A percentile compares a stretch with the other conserved stretches of the same genome.
Conservation (phyloP, 2,329 filamentous ascomycete genomes). For the Hymenoscyphus repandus region DNA sequence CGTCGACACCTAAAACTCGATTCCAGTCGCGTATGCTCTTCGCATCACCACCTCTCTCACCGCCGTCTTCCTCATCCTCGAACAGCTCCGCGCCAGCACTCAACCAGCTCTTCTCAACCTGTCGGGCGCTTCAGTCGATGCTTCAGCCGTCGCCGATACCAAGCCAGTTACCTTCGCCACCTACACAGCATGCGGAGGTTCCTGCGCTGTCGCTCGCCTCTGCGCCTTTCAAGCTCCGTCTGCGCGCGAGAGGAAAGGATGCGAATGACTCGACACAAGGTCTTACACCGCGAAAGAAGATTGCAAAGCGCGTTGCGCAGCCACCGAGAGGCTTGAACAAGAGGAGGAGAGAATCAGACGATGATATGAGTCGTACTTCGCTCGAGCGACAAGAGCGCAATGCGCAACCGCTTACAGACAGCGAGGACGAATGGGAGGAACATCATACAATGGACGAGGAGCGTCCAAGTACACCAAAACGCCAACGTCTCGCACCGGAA, state of each 20-base stretch:
- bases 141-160: slow-evolving; percentile 39
- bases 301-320: slow-evolving; percentile 43
- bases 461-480: slow-evolving; percentile 49
- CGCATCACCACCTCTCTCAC: slow-evolving; percentile 50
- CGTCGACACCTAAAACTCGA: slow-evolving; percentile 39
- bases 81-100: slow-evolving; percentile 42
- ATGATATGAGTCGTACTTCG: slow-evolving; percentile 43
- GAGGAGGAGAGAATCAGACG: slow-evolving; percentile 41
- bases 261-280: slow-evolving; percentile 14
- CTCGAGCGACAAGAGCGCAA: slow-evolving; percentile 31
- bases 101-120: slow-evolving; percentile 53
- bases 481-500: slow-evolving; percentile 54
- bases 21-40: slow-evolving; percentile 37
- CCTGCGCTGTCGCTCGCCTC: slow-evolving; percentile 11
- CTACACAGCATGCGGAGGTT: slow-evolving; percentile 35
- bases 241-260: slow-evolving; percentile 42
- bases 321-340: slow-evolving; percentile 45
- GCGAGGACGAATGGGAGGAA: slow-evolving; percentile 6
- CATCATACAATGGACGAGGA: background rate
- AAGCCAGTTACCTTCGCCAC: slow-evolving; percentile 49
- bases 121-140: slow-evolving; percentile 56
- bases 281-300: slow-evolving; percentile 33
- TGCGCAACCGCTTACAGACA: background rate
- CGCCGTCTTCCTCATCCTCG: slow-evolving; percentile 43
- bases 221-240: slow-evolving; percentile 46